These are phyloP conservation scores for Kodamaea sp. DNA, from an alignment of 1,139 yeast genomes.

Conservation along the genomic window DNA sequence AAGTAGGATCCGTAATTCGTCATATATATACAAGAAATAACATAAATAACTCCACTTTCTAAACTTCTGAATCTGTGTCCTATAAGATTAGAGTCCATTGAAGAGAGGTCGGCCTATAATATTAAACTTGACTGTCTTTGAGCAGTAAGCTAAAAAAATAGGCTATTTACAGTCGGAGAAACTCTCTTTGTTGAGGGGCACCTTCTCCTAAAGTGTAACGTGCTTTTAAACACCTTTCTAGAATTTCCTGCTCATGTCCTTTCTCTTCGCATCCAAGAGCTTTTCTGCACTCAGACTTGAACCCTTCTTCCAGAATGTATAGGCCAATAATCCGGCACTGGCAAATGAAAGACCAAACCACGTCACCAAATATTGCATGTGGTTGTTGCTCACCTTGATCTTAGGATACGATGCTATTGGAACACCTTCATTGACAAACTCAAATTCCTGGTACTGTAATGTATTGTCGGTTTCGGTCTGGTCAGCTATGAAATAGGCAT, in stretches of 20 bases:
- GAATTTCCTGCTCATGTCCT: conserved; percentile 34
- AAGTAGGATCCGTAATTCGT: conserved; percentile 1
- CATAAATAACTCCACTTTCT: too few relatives aligned
- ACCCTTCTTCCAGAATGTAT: conserved; percentile 33
- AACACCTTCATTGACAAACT: conserved; percentile 74
- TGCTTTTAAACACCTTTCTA: too few relatives aligned
- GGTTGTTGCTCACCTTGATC: conserved; percentile 83
- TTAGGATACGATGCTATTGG: conserved; percentile 85
- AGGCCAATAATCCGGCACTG: conserved; percentile 61
- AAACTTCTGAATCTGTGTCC: too few relatives aligned
- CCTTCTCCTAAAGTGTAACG: too few relatives aligned
- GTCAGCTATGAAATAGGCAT: conserved; percentile 18
- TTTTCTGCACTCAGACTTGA: conserved; percentile 41
- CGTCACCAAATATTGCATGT: conserved; percentile 86
- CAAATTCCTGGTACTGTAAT: conserved; percentile 45
- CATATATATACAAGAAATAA: conserved; percentile 4
- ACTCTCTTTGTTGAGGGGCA: too few relatives aligned
- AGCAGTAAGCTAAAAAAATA: too few relatives aligned
- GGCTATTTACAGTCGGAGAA: too few relatives aligned
- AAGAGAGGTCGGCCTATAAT: too few relatives aligned
- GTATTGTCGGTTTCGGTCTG: conserved; percentile 31
- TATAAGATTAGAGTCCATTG: too few relatives aligned
- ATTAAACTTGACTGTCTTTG: too few relatives aligned
- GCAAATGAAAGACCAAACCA: conserved; percentile 89
- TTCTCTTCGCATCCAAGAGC: conserved; percentile 43